Conservation (phyloP, 176 grass and related monocot species). For the Carex parvula region DNA sequence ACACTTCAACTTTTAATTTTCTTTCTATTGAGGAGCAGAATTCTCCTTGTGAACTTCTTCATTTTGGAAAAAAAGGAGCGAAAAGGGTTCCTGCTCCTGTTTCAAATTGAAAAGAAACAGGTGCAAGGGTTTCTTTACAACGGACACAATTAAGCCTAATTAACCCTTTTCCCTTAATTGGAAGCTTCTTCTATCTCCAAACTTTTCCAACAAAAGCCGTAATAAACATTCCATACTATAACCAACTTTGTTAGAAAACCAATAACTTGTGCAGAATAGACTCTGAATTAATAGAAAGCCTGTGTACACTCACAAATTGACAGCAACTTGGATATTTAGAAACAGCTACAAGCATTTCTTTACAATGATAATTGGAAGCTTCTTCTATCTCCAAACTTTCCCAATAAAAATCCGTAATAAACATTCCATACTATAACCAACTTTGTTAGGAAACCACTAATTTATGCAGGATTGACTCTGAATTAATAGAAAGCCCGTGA, state of each 20-base stretch:
- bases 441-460: slow-evolving; percentile 5
- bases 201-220: not conserved
- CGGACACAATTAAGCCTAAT: not conserved
- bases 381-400: not conserved
- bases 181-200: not conserved
- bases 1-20: not conserved
- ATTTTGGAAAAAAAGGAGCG: not conserved
- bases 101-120: not conserved
- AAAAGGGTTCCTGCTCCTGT: not conserved
- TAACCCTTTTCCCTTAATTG: not conserved
- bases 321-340: not conserved
- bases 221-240: not conserved
- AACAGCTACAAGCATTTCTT: not conserved
- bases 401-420: not conserved
- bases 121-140: not conserved
- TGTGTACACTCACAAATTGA: not conserved
- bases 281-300: not conserved
- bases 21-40: not conserved
- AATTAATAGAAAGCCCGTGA: not conserved
- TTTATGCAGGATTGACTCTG: not conserved
- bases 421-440: not conserved
- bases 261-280: not conserved
- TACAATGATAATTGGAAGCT: not conserved
- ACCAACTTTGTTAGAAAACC: slow-evolving; percentile 1
- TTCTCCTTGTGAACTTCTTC: not conserved